These are phyloP conservation scores for Ceriops decandra DNA, from an alignment of 345 rosid genomes.

Conservation along the genomic window DNA sequence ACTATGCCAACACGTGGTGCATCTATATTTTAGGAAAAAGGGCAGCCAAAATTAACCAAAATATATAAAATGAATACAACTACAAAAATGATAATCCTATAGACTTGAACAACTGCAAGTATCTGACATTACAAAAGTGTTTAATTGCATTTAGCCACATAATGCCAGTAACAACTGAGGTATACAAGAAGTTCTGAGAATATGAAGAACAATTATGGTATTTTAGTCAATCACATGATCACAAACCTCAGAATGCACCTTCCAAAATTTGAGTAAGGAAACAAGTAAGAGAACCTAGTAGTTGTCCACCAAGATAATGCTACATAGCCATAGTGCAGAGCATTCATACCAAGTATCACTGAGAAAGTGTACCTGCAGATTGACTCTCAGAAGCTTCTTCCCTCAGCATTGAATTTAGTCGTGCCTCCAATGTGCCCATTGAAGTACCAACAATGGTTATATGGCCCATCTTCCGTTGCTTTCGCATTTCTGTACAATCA, in stretches of 20 bases:
- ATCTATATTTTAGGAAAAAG: conserved; percentile 40
- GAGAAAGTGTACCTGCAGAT: conserved; percentile 44
- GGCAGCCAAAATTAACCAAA: conserved; percentile 6
- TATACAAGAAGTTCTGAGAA: no score
- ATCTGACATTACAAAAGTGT: neutral
- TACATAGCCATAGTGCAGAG: neutral
- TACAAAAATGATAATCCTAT: neutral
- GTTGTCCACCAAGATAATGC: no score
- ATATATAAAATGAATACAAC: neutral
- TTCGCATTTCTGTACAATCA: conserved; percentile 65
- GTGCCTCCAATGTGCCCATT: conserved; percentile 57
- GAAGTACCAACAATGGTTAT: conserved; percentile 78
- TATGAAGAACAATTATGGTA: neutral
- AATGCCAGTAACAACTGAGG: neutral
- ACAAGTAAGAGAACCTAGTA: no score
- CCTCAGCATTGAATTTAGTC: conserved; percentile 48
- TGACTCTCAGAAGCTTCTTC: conserved; percentile 38
- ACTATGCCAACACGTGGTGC: conserved; percentile 76
- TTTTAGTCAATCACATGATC: neutral
- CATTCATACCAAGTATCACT: neutral
- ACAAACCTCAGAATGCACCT: neutral
- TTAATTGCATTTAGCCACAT: neutral
- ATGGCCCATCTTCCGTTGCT: conserved; percentile 95
- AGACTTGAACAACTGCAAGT: neutral
- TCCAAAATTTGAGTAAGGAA: neutral